phyloP scores from a whole-genome alignment of 257 asterid species.

The Scutellaria baicalensis region DNA sequence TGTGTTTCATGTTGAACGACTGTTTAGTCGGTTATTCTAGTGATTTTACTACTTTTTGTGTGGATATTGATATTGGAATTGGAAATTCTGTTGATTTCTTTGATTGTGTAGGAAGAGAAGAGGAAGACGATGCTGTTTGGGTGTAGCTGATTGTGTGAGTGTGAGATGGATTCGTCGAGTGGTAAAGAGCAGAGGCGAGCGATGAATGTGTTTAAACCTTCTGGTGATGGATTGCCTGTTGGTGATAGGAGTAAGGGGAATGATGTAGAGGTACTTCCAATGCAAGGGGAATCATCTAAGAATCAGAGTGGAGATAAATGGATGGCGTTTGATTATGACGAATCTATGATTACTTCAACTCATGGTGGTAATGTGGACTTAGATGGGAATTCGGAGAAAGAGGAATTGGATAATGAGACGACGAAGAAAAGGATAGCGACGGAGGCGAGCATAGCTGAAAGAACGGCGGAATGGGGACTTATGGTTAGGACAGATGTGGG shows the following conservation, averaged over 20 bases:
- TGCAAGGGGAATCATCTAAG: conserved; percentile 24
- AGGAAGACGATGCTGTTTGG: conserved; percentile 6
- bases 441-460: conserved; percentile 45
- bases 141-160: conserved; percentile 3
- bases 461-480: conserved; percentile 88
- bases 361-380: background rate
- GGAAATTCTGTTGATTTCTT: too few species aligned
- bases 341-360: background rate
- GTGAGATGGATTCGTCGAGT: conserved; percentile 38
- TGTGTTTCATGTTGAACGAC: too few species aligned
- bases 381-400: conserved; percentile 3
- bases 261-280: conserved; percentile 24
- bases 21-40: too few species aligned
- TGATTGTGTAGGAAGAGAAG: background rate
- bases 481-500: conserved; percentile 54
- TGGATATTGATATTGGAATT: background rate
- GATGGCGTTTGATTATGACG: conserved; percentile 59
- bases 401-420: background rate
- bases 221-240: conserved; percentile 20
- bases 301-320: conserved; percentile 33
- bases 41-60: too few species aligned
- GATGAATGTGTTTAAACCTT: conserved; percentile 51
- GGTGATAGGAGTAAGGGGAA: conserved; percentile 14
- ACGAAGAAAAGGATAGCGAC: conserved; percentile 8
- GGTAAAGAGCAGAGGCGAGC: conserved; percentile 21